phyloP scores from a whole-genome alignment of 306 rosid species.

The Malus fusca region DNA sequence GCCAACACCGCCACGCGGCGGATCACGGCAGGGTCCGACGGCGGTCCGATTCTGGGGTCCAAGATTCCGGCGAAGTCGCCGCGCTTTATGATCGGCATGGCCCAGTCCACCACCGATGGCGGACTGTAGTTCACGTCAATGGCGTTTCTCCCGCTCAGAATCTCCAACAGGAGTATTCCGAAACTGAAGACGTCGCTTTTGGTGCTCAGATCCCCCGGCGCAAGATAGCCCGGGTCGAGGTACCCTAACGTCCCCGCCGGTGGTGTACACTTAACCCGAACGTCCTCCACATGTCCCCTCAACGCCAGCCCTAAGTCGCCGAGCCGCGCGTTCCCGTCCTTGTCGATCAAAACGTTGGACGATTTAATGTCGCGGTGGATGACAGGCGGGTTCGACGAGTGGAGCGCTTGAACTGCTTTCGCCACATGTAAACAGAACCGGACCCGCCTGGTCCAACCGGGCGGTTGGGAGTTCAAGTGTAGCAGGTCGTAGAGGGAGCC shows the following conservation, averaged over 20 bases:
- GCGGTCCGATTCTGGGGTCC: constrained; percentile 50
- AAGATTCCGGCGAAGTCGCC: constrained; percentile 41
- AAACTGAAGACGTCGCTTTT: constrained; percentile 95
- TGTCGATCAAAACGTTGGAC: constrained; percentile 69
- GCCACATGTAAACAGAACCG: constrained; percentile 63
- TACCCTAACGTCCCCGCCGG: constrained; percentile 97
- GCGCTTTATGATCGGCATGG: constrained; percentile 51
- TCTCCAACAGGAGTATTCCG: constrained; percentile 75
- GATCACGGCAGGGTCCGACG: constrained; percentile 25
- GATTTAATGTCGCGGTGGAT: constrained; percentile 84
- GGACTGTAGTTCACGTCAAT: constrained; percentile 79
- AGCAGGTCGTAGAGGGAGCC: constrained; percentile 74
- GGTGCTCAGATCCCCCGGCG: constrained; percentile 70
- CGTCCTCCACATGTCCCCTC: constrained; percentile 87
- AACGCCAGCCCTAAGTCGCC: constrained; percentile 79
- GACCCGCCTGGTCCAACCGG: constrained; percentile 58
- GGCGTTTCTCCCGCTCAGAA: constrained; percentile 73
- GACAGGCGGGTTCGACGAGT: constrained; percentile 73
- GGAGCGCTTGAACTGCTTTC: constrained; percentile 50
- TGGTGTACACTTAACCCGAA: constrained; percentile 66
- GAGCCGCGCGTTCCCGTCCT: constrained; percentile 50
- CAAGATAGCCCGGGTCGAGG: constrained; percentile 80
- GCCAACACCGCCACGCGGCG: constrained; percentile 55
- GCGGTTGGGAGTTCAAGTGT: constrained; percentile 42
- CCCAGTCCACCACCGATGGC: constrained; percentile 89